Conservation (phyloP, 768 basidiomycete genomes). For the Porpolomopsis calyptriformis region DNA sequence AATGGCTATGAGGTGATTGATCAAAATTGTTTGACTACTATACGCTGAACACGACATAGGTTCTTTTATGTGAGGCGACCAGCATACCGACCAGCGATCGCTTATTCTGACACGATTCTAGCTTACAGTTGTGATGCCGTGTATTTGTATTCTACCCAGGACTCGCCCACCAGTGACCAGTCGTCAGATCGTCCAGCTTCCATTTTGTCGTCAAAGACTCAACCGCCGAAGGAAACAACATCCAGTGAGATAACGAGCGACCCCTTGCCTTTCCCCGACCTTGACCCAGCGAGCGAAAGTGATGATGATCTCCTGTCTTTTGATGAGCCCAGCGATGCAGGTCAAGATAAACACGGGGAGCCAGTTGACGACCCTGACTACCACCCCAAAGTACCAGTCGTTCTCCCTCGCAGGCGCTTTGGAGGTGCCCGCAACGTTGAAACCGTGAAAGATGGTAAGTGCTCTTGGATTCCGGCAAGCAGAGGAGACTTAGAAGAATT, state of each 20-base stretch:
- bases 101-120: conserved; percentile 16
- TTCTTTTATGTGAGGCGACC: conserved; percentile 47
- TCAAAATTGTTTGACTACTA: not conserved
- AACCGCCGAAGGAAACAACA: conserved; percentile 12
- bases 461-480: not conserved
- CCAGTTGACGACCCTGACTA: conserved; percentile 18
- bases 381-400: conserved; percentile 34
- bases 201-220: conserved; percentile 20
- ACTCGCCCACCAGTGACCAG: conserved; percentile 35
- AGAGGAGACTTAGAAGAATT: not conserved
- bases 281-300: conserved; percentile 16
- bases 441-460: conserved; percentile 80
- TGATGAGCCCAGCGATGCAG: conserved; percentile 22
- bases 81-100: not conserved
- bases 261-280: conserved; percentile 14
- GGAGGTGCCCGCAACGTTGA: conserved; percentile 66
- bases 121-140: conserved; percentile 67
- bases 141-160: conserved; percentile 64
- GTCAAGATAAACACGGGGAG: conserved; percentile 15
- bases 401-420: conserved; percentile 56
- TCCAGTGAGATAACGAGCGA: conserved; percentile 5
- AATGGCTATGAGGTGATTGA: conserved; percentile 65
- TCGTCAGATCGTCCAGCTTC: conserved; percentile 18
- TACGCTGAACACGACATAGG: conserved; percentile 25
- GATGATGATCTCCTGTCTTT: conserved; percentile 1